Percentiles rank a stretch among this genome's conserved stretches.
Conservation (phyloP, 2,329 filamentous ascomycete species). For the Akanthomyces dipterigenus region DNA sequence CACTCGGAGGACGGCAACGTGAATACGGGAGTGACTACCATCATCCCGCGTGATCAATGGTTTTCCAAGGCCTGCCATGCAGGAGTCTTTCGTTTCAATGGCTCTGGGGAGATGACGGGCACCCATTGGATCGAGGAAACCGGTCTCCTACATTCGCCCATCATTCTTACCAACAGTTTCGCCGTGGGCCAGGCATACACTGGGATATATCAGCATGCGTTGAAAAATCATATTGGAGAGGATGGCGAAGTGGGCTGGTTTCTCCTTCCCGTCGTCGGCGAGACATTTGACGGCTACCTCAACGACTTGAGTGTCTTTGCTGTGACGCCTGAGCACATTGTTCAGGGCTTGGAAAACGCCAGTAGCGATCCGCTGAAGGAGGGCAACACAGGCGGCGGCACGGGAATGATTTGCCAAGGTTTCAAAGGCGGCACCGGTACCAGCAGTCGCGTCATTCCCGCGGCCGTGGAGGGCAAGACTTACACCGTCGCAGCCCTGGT, state of each 20-base stretch:
- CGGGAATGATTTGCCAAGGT: conserved; percentile 57
- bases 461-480: conserved; percentile 15
- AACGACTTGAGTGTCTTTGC: conserved; percentile 50
- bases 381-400: conserved; percentile 56
- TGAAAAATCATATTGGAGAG: conserved; percentile 36
- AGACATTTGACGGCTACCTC: conserved; percentile 54
- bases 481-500: conserved; percentile 55
- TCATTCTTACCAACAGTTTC: conserved; percentile 50
- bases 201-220: conserved; percentile 49
- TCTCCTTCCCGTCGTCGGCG: conserved; percentile 49
- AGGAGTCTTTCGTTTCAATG: conserved; percentile 49
- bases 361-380: conserved; percentile 44
- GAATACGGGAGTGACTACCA: conserved; percentile 39
- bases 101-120: conserved; percentile 51
- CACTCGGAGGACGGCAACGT: conserved; percentile 22
- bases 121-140: conserved; percentile 52
- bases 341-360: conserved; percentile 44
- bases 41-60: conserved; percentile 34
- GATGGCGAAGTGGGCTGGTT: conserved; percentile 42
- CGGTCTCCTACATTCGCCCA: conserved; percentile 46
- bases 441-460: conserved; percentile 39
- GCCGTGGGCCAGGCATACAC: conserved; percentile 47
- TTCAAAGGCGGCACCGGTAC: conserved; percentile 61
- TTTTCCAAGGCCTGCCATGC: conserved; percentile 35
- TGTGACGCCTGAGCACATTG: conserved; percentile 44